A percentile compares a stretch with the other conserved stretches of the same genome.
These are phyloP conservation scores for Aspergillus udagawae DNA, from an alignment of 2,329 filamentous ascomycete species.

Conservation along the genomic window DNA sequence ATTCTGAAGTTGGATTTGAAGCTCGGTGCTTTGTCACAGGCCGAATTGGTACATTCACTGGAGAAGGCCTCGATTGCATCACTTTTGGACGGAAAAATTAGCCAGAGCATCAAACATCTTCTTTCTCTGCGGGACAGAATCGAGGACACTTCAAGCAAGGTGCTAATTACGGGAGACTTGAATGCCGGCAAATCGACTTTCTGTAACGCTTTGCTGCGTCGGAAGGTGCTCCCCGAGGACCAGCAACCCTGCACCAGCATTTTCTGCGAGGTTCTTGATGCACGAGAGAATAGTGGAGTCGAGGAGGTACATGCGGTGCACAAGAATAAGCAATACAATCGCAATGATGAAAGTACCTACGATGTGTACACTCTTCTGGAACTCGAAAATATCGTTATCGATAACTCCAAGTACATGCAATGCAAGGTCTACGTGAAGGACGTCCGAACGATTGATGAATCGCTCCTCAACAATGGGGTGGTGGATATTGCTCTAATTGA, in stretches of 20 bases:
- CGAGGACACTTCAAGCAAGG: slow-evolving; percentile 95
- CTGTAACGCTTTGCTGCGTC: slow-evolving; percentile 90
- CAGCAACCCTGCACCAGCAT: slow-evolving; percentile 98
- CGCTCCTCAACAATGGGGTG: slow-evolving; percentile 91
- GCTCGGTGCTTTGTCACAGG: slow-evolving; percentile 77
- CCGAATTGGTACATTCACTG: slow-evolving; percentile 88
- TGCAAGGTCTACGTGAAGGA: slow-evolving; percentile 98
- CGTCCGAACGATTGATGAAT: slow-evolving; percentile 82
- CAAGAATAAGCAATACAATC: slow-evolving; percentile 72
- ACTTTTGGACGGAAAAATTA: slow-evolving; percentile 88
- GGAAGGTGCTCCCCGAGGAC: slow-evolving; percentile 91
- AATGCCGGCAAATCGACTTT: slow-evolving; percentile 99
- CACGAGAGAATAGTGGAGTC: slow-evolving; percentile 80
- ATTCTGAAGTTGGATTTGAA: slow-evolving; percentile 93
- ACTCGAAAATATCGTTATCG: slow-evolving; percentile 82
- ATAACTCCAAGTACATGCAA: slow-evolving; percentile 83
- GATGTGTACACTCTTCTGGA: slow-evolving; percentile 75
- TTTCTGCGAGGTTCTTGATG: slow-evolving; percentile 94
- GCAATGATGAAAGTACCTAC: slow-evolving; percentile 90
- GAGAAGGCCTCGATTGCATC: slow-evolving; percentile 90
- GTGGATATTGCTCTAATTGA: slow-evolving; percentile 98
- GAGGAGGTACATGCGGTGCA: slow-evolving; percentile 97
- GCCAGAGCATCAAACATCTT: slow-evolving; percentile 87
- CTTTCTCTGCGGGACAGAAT: slow-evolving; percentile 84
- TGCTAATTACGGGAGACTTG: slow-evolving; percentile 89